These are phyloP conservation scores for Neurospora intermedia DNA, from an alignment of 495 filamentous ascomycete genomes.

Conservation along the genomic window DNA sequence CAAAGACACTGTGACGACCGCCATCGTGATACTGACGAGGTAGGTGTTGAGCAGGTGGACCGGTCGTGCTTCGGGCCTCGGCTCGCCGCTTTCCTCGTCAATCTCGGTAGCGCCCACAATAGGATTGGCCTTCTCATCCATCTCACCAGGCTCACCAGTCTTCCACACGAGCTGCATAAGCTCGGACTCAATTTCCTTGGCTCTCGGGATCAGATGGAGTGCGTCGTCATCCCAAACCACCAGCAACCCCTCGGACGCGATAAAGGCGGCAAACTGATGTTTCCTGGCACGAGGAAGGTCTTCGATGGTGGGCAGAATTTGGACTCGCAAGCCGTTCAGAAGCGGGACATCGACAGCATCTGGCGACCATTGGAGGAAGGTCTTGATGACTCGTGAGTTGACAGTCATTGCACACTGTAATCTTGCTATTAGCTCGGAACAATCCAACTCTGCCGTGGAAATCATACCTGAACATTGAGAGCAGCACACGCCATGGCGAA, in stretches of 20 bases:
- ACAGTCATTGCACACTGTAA: slow-evolving; percentile 66
- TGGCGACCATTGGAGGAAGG: slow-evolving; percentile 59
- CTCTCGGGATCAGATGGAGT: slow-evolving; percentile 52
- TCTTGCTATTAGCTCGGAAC: slow-evolving; percentile 2
- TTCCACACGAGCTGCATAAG: slow-evolving; percentile 67
- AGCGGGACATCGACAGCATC: slow-evolving; percentile 64
- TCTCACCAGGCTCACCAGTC: slow-evolving; percentile 39
- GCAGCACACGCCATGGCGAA: slow-evolving; percentile 53
- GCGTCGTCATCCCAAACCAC: slow-evolving; percentile 74
- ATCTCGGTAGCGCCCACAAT: slow-evolving; percentile 40
- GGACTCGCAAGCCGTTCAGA: slow-evolving; percentile 61
- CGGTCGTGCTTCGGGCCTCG: slow-evolving; percentile 51
- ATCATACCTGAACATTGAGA: slow-evolving; percentile 55
- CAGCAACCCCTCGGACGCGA: slow-evolving; percentile 54
- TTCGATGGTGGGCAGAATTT: slow-evolving; percentile 59
- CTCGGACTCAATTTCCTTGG: slow-evolving; percentile 58
- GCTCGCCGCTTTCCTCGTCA: slow-evolving; percentile 60
- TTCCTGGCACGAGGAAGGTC: slow-evolving; percentile 57
- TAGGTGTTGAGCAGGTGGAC: slow-evolving; percentile 58
- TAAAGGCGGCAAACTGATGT: slow-evolving; percentile 67
- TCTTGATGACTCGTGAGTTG: slow-evolving; percentile 65
- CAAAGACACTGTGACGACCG: slow-evolving; percentile 49
- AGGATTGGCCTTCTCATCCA: slow-evolving; percentile 33
- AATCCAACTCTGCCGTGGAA: background rate
- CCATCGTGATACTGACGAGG: slow-evolving; percentile 51